These are phyloP conservation scores for Plectosphaerella plurivora DNA, from an alignment of 2,329 filamentous ascomycete species.

Conservation along the genomic window DNA sequence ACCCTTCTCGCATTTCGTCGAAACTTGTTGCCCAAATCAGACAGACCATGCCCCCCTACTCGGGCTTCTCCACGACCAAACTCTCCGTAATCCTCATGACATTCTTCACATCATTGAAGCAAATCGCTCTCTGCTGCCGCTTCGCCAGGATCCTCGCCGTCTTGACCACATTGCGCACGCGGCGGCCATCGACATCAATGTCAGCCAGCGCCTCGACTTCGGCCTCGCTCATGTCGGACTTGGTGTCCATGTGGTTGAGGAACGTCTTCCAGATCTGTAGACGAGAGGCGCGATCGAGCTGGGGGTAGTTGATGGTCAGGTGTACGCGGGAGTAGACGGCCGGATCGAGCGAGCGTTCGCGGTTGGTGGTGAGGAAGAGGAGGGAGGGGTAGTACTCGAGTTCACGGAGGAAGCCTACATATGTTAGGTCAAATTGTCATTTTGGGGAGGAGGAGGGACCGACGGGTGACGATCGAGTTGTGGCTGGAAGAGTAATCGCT, in stretches of 20 bases:
- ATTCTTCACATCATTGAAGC: slow-evolving; percentile 14
- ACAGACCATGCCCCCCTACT: no score
- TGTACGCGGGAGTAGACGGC: slow-evolving; percentile 47
- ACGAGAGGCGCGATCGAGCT: slow-evolving; percentile 14
- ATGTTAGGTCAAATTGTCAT: neutral
- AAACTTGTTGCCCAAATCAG: no score
- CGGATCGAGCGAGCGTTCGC: slow-evolving; percentile 45
- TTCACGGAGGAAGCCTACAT: slow-evolving; percentile 62
- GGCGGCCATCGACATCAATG: slow-evolving; percentile 14
- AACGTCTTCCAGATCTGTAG: slow-evolving; percentile 19
- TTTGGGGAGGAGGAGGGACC: neutral
- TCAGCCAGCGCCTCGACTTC: slow-evolving; percentile 10
- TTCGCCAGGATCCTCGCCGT: slow-evolving; percentile 17
- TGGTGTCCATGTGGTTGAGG: slow-evolving; percentile 7
- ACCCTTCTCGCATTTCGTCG: no score
- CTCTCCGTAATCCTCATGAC: slow-evolving; percentile 19
- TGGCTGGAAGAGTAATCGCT: slow-evolving; percentile 31
- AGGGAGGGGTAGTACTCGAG: slow-evolving; percentile 93
- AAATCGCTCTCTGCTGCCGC: slow-evolving; percentile 6
- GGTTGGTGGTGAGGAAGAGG: slow-evolving; percentile 83
- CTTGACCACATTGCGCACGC: slow-evolving; percentile 18
- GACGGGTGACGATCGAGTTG: slow-evolving; percentile 8
- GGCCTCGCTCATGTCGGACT: slow-evolving; percentile 5
- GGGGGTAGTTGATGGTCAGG: slow-evolving; percentile 30
- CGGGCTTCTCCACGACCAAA: slow-evolving; percentile 3